A percentile compares a stretch with the other conserved stretches of the same genome.
Conservation (phyloP, 2,329 filamentous ascomycete genomes). For the Neonectria neomacrospora region DNA sequence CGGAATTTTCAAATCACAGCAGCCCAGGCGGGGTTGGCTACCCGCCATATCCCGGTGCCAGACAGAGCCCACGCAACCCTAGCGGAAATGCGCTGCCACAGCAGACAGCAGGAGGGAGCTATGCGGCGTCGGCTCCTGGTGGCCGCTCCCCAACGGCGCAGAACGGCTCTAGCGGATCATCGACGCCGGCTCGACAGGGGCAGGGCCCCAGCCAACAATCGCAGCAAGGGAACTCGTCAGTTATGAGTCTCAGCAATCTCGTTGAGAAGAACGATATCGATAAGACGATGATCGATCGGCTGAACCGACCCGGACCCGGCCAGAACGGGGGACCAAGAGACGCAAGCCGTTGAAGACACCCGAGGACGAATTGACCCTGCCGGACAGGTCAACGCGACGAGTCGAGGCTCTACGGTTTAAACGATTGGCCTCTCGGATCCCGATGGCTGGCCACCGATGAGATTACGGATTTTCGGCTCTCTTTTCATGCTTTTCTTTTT, state of each 20-base stretch:
- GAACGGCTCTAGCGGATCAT: conserved; percentile 51
- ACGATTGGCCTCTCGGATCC: conserved; percentile 23
- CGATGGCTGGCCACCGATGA: conserved; percentile 30
- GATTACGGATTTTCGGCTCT: conserved; percentile 37
- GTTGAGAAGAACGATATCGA: conserved; percentile 66
- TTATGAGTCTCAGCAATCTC: conserved; percentile 65
- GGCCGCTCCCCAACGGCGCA: conserved; percentile 52
- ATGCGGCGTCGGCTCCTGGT: conserved; percentile 43
- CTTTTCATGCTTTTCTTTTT: conserved; percentile 27
- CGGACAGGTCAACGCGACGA: conserved; percentile 42
- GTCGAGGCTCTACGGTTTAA: conserved; percentile 26
- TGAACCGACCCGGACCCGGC: conserved; percentile 53
- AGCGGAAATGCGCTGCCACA: conserved; percentile 47
- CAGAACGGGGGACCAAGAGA: conserved; percentile 34
- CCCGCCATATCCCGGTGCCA: conserved; percentile 50
- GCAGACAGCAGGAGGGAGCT: conserved; percentile 42
- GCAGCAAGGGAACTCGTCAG: conserved; percentile 50
- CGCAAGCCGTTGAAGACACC: conserved; percentile 34
- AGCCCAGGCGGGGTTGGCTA: conserved; percentile 59
- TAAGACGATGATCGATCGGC: conserved; percentile 63
- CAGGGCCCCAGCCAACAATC: conserved; percentile 33
- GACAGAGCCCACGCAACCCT: conserved; percentile 54
- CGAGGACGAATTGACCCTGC: conserved; percentile 39
- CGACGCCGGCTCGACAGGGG: conserved; percentile 48
- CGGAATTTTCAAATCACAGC: conserved; percentile 59